A percentile compares a stretch with the other conserved stretches of the same genome.
Evolutionary conservation across 2,329 filamentous ascomycete species (phyloP).

Genomic region (Talaromyces amestolkiae): DNA sequence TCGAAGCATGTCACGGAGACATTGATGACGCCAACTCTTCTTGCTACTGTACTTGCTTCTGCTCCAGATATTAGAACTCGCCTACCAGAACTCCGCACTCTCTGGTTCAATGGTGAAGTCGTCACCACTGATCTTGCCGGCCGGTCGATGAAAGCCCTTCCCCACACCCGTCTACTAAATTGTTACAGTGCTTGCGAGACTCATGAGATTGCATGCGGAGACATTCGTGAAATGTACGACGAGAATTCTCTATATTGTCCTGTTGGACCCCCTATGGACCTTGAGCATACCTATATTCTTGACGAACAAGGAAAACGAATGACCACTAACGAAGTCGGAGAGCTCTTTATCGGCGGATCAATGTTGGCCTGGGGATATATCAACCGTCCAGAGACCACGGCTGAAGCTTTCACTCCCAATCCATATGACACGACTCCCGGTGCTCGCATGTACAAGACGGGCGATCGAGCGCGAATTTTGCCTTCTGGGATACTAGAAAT

Average conservation of each 20-base stretch:
- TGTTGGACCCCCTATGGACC: slow-evolving; percentile 68
- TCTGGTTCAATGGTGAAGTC: slow-evolving; percentile 82
- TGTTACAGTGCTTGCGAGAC: slow-evolving; percentile 82
- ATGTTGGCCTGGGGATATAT: slow-evolving; percentile 74
- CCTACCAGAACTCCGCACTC: slow-evolving; percentile 64
- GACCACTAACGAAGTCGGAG: slow-evolving; percentile 61
- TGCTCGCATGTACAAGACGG: slow-evolving; percentile 71
- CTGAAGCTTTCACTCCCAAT: slow-evolving; percentile 67
- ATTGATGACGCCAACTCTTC: slow-evolving; percentile 76
- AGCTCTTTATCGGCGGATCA: slow-evolving; percentile 72
- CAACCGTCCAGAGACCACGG: slow-evolving; percentile 74
- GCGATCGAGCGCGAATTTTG: slow-evolving; percentile 67
- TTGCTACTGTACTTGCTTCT: slow-evolving; percentile 70
- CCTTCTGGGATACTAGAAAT: slow-evolving; percentile 70
- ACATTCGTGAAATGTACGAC: slow-evolving; percentile 66
- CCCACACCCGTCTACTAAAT: slow-evolving; percentile 68
- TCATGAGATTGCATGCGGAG: slow-evolving; percentile 74
- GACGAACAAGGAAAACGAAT: slow-evolving; percentile 67
- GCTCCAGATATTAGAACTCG: slow-evolving; percentile 63
- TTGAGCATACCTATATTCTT: slow-evolving; percentile 68
- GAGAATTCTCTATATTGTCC: slow-evolving; percentile 67
- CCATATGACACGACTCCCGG: slow-evolving; percentile 60
- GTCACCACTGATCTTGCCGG: slow-evolving; percentile 74
- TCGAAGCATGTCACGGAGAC: slow-evolving; percentile 71
- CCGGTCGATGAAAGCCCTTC: slow-evolving; percentile 65